Percentiles rank a stretch among this genome's conserved stretches.
phyloP scores from a whole-genome alignment of 352 stramenopile species.

The Blastocystis sp. region DNA sequence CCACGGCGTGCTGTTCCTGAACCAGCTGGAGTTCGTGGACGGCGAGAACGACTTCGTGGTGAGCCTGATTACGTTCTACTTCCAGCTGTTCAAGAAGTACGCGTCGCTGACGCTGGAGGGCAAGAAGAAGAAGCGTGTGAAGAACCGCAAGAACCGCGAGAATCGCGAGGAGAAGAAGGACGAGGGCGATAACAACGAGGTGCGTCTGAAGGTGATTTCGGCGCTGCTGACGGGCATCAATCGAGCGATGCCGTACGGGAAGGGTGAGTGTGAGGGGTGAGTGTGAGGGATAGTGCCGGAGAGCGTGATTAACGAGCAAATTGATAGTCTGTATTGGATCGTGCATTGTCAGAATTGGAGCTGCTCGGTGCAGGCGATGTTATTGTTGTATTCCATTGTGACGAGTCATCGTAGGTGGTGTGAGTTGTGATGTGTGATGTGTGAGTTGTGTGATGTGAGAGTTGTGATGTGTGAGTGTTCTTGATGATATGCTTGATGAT shows the following conservation, averaged over 20 bases:
- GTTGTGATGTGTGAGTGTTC: slow-evolving; percentile 82
- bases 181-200: background rate
- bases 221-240: slow-evolving; percentile 85
- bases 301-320: slow-evolving; percentile 1
- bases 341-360: slow-evolving; percentile 53
- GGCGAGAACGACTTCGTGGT: slow-evolving; percentile 80
- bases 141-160: slow-evolving; percentile 67
- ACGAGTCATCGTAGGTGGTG: slow-evolving; percentile 25
- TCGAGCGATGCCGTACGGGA: slow-evolving; percentile 84
- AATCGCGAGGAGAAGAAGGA: slow-evolving; percentile 78
- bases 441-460: slow-evolving; percentile 77
- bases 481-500: slow-evolving; percentile 76
- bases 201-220: slow-evolving; percentile 81
- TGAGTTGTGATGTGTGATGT: background rate
- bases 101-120: slow-evolving; percentile 76
- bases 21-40: slow-evolving; percentile 81
- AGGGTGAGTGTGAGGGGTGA: background rate
- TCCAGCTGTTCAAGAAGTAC: slow-evolving; percentile 85
- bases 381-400: slow-evolving; percentile 45
- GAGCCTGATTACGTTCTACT: slow-evolving; percentile 85
- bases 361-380: slow-evolving; percentile 59
- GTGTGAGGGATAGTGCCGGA: slow-evolving; percentile 11
- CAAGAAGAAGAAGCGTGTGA: slow-evolving; percentile 57
- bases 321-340: slow-evolving; percentile 47
- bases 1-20: slow-evolving; percentile 85